Evolutionary conservation across 306 rosid species (phyloP).

Genomic region (Carpinus viminea): DNA sequence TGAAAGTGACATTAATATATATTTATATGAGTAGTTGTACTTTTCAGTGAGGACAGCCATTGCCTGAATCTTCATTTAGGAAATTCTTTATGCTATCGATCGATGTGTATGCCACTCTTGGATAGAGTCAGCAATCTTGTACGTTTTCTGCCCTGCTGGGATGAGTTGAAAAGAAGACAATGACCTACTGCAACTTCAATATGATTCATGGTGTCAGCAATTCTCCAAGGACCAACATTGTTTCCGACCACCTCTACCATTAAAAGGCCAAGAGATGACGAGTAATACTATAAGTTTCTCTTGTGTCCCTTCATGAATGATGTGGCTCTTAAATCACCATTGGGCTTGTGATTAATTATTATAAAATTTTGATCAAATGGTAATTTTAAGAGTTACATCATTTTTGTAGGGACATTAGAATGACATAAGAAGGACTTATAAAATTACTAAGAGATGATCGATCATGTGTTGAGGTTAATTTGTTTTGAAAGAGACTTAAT

Average conservation of each 20-base stretch:
- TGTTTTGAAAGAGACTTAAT: neutral
- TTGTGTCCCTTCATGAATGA: too few species aligned
- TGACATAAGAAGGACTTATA: too few species aligned
- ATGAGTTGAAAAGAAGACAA: neutral
- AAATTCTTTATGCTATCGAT: neutral
- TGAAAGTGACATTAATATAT: neutral
- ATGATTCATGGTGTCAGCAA: neutral
- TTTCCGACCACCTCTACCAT: neutral
- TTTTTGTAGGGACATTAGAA: too few species aligned
- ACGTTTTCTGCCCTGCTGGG: neutral
- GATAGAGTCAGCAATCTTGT: neutral
- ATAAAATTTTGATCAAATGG: too few species aligned
- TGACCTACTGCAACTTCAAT: neutral
- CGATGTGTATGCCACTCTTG: conserved; percentile 8
- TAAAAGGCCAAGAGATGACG: neutral
- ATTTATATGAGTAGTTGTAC: neutral
- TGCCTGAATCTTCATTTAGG: neutral
- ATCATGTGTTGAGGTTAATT: neutral
- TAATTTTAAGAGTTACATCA: too few species aligned
- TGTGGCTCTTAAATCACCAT: too few species aligned
- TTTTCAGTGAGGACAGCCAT: neutral
- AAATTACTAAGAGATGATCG: neutral
- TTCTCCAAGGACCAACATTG: neutral
- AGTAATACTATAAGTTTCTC: too few species aligned
- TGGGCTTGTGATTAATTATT: too few species aligned